Conservation (phyloP, 768 basidiomycete genomes). For the Podaxis pistillaris region DNA sequence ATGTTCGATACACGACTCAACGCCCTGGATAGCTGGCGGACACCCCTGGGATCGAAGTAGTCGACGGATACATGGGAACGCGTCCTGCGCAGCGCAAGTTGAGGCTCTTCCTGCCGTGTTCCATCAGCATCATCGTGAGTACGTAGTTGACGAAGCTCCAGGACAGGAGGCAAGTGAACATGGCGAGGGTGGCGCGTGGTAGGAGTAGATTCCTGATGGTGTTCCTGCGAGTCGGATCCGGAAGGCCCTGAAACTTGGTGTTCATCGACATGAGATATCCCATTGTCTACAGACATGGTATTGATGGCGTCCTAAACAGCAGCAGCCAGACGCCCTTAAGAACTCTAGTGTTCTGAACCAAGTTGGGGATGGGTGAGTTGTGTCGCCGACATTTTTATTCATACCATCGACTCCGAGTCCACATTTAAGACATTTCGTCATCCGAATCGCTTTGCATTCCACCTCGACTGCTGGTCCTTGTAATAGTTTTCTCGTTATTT, state of each 20-base stretch:
- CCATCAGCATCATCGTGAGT: neutral
- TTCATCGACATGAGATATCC: neutral
- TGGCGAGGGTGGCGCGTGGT: neutral
- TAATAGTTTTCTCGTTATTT: neutral
- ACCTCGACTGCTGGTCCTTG: neutral
- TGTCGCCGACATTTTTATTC: neutral
- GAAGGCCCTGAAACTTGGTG: neutral
- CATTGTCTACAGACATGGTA: neutral
- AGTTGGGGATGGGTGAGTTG: neutral
- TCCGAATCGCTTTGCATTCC: neutral
- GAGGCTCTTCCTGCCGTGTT: neutral
- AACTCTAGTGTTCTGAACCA: neutral
- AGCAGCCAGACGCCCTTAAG: neutral
- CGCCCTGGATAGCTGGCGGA: slow-evolving; percentile 36
- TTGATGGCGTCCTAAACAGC: neutral
- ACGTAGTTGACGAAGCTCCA: neutral
- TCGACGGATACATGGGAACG: slow-evolving; percentile 39
- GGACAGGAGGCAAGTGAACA: neutral
- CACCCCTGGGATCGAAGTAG: slow-evolving; percentile 55
- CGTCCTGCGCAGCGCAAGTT: neutral
- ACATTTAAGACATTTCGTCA: slow-evolving; percentile 1
- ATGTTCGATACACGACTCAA: slow-evolving; percentile 27
- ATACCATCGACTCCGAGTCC: neutral
- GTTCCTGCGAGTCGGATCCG: neutral
- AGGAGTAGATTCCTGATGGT: neutral